Conservation (phyloP, 2,329 filamentous ascomycete genomes). For the Microcyclospora tardicrescens region DNA sequence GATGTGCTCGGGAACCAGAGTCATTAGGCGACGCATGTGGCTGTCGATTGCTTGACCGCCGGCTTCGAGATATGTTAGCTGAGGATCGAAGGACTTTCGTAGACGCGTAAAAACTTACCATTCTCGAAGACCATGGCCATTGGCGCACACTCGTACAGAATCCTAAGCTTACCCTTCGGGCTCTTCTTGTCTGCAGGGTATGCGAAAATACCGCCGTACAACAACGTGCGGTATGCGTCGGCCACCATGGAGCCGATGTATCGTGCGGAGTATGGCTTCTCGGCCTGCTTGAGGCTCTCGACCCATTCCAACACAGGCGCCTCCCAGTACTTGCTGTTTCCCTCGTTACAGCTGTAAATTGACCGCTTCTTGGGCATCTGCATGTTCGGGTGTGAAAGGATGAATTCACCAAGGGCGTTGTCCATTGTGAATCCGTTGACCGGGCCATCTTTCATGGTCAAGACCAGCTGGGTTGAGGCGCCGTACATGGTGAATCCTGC, state of each 20-base stretch:
- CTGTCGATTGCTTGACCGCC: constrained; percentile 87
- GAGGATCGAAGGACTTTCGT: constrained; percentile 1
- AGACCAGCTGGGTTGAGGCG: constrained; percentile 86
- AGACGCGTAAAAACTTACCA: constrained; percentile 45
- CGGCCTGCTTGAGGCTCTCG: constrained; percentile 71
- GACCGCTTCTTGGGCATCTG: constrained; percentile 61
- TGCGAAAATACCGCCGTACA: constrained; percentile 95
- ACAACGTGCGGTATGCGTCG: constrained; percentile 85
- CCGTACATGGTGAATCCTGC: constrained; percentile 99
- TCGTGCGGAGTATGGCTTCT: constrained; percentile 71
- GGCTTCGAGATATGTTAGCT: constrained; percentile 39
- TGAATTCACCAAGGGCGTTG: constrained; percentile 94
- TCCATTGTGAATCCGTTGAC: constrained; percentile 99
- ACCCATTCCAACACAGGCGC: constrained; percentile 80
- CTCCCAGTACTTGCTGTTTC: constrained; percentile 94
- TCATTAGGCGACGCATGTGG: constrained; percentile 81
- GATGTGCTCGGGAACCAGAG: constrained; percentile 79
- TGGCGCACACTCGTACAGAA: constrained; percentile 94
- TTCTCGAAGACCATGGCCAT: constrained; percentile 99
- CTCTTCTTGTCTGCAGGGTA: constrained; percentile 98
- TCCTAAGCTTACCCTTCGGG: constrained; percentile 93
- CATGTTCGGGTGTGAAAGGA: constrained; percentile 95
- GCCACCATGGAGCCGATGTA: constrained; percentile 99
- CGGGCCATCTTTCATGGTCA: constrained; percentile 83
- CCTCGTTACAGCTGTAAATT: constrained; percentile 98